Percentiles rank a stretch among this genome's conserved stretches.
These are phyloP conservation scores for Amoebophrya sp. DNA, from an alignment of 169 alveolate species.

Conservation along the genomic window DNA sequence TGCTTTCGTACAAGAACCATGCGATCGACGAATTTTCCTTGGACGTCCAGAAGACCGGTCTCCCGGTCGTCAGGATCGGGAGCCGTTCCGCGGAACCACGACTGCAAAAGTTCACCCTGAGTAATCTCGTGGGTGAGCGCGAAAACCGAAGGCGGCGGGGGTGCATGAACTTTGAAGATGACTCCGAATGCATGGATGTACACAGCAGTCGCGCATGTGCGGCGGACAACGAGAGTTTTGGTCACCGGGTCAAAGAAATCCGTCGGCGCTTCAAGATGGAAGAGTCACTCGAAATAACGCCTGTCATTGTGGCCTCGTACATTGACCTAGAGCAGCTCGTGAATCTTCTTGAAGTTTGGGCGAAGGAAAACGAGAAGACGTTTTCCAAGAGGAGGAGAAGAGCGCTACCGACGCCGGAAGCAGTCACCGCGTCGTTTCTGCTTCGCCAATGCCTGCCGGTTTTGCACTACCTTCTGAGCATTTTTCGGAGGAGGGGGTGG, in stretches of 20 bases:
- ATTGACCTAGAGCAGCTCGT: not conserved
- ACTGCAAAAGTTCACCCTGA: not conserved
- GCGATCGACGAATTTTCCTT: not conserved
- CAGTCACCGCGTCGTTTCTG: slow-evolving; percentile 13
- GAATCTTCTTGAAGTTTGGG: not conserved
- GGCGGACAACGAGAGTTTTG: no score
- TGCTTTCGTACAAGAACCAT: not conserved
- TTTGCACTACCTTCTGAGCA: not conserved
- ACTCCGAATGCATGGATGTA: no score
- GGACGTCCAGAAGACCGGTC: not conserved
- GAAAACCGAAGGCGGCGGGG: no score
- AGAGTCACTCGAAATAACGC: not conserved
- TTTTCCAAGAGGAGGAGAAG: not conserved
- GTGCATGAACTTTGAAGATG: no score
- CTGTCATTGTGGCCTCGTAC: not conserved
- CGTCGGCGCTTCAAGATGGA: not conserved
- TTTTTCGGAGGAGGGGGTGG: not conserved
- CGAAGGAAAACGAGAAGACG: not conserved
- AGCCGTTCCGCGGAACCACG: not conserved
- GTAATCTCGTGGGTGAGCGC: not conserved
- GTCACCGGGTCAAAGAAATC: not conserved
- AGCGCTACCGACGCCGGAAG: not conserved
- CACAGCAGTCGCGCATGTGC: no score
- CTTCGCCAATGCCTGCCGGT: not conserved
- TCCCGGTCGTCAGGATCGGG: not conserved